phyloP scores from a whole-genome alignment of 306 rosid species.

The Vigna angularis region DNA sequence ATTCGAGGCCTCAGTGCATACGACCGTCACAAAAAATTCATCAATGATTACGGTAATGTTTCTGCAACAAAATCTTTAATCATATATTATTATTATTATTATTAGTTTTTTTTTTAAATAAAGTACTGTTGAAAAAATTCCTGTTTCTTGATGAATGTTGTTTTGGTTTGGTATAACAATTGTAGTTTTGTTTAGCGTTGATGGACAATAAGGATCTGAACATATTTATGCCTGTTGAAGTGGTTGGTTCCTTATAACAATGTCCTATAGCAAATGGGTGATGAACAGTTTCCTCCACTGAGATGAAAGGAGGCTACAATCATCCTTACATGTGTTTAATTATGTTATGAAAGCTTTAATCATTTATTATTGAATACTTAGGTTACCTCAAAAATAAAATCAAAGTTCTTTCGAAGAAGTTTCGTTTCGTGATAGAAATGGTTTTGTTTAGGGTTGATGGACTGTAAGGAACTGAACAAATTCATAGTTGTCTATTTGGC shows the following conservation, averaged over 20 bases:
- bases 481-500: constrained; percentile 67
- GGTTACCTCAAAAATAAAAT: background rate
- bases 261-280: too few species aligned
- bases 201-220: too few species aligned
- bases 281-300: too few species aligned
- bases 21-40: constrained; percentile 59
- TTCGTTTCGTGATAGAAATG: background rate
- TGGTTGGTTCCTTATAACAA: too few species aligned
- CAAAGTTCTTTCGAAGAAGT: background rate
- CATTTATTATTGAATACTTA: background rate
- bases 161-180: too few species aligned
- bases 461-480: constrained; percentile 56
- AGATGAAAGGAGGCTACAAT: too few species aligned
- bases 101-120: too few species aligned
- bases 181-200: too few species aligned
- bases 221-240: too few species aligned
- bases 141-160: too few species aligned
- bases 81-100: background rate
- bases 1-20: constrained; percentile 63
- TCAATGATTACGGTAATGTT: constrained; percentile 71
- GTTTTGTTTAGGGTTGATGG: constrained; percentile 48
- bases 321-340: too few species aligned
- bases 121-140: too few species aligned
- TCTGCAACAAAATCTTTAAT: background rate
- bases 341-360: background rate